These are phyloP conservation scores for Populus hybrid DNA, from an alignment of 441 rosid genomes.

Conservation along the genomic window DNA sequence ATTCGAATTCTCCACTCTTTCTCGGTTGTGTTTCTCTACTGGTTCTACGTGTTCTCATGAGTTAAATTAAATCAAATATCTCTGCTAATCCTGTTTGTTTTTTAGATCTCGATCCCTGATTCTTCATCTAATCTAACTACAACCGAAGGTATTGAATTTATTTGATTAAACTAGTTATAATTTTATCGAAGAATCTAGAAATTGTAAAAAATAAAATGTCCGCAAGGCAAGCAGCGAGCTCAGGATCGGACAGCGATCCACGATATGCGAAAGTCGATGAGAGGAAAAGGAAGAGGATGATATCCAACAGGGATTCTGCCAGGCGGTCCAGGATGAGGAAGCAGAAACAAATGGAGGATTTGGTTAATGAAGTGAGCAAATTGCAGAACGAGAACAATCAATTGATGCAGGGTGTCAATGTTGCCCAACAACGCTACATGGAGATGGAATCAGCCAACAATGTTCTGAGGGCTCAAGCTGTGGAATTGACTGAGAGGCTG, in stretches of 20 bases:
- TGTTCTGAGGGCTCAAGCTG: constrained; percentile 60
- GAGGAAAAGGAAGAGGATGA: constrained; percentile 85
- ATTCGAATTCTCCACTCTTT: constrained; percentile 82
- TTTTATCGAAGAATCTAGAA: background rate
- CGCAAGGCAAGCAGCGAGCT: constrained; percentile 40
- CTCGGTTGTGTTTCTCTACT: constrained; percentile 88
- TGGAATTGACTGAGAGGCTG: constrained; percentile 64
- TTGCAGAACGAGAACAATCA: constrained; percentile 48
- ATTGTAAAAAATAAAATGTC: constrained; percentile 26
- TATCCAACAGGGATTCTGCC: constrained; percentile 79
- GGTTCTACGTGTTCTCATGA: constrained; percentile 87
- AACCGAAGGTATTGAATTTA: background rate
- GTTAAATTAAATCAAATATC: constrained; percentile 13
- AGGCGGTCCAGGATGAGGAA: constrained; percentile 74
- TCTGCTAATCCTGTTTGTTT: background rate
- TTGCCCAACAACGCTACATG: constrained; percentile 27
- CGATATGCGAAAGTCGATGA: constrained; percentile 45
- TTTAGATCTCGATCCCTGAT: constrained; percentile 11
- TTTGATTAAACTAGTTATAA: background rate
- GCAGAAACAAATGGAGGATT: constrained; percentile 60
- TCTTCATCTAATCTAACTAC: background rate
- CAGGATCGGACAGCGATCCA: constrained; percentile 62
- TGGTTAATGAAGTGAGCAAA: constrained; percentile 39
- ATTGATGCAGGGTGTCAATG: constrained; percentile 34
- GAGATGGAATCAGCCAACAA: constrained; percentile 61